These are phyloP conservation scores for Papiliotrema fonsecae DNA, from an alignment of 1,284 basidiomycete genomes.

Conservation along the genomic window DNA sequence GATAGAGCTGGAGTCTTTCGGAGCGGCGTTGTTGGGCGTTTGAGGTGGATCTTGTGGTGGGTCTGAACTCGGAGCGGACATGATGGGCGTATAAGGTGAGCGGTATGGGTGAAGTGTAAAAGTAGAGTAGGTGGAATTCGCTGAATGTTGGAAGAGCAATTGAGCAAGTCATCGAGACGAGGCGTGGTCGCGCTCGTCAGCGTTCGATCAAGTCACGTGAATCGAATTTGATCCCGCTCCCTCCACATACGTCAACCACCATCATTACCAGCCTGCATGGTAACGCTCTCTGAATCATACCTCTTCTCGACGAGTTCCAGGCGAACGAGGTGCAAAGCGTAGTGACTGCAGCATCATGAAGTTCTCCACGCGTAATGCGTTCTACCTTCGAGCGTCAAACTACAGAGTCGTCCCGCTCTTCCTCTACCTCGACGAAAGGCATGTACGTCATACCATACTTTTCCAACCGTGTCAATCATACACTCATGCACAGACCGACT, in stretches of 20 bases:
- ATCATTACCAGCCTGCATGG: too few relatives aligned
- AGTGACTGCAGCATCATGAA: constrained; percentile 18
- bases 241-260: too few relatives aligned
- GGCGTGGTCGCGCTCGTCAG: too few relatives aligned
- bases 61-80: constrained; percentile 30
- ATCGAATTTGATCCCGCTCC: too few relatives aligned
- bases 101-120: not conserved
- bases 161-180: too few relatives aligned
- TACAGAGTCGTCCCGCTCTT: constrained; percentile 41
- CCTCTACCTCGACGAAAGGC: constrained; percentile 45
- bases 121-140: not conserved
- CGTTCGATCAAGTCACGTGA: too few relatives aligned
- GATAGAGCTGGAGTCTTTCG: not conserved
- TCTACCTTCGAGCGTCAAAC: constrained; percentile 42
- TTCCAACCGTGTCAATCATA: not conserved
- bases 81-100: too few relatives aligned
- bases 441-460: constrained; percentile 21
- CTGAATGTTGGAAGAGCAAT: not conserved
- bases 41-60: constrained; percentile 15
- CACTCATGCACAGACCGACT: constrained; percentile 27
- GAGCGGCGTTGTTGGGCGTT: not conserved
- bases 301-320: too few relatives aligned
- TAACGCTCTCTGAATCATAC: too few relatives aligned
- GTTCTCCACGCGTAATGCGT: constrained; percentile 44
- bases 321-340: too few relatives aligned